These are phyloP conservation scores for Exophiala oligosperma DNA, from an alignment of 2,329 filamentous ascomycete species.

Conservation along the genomic window DNA sequence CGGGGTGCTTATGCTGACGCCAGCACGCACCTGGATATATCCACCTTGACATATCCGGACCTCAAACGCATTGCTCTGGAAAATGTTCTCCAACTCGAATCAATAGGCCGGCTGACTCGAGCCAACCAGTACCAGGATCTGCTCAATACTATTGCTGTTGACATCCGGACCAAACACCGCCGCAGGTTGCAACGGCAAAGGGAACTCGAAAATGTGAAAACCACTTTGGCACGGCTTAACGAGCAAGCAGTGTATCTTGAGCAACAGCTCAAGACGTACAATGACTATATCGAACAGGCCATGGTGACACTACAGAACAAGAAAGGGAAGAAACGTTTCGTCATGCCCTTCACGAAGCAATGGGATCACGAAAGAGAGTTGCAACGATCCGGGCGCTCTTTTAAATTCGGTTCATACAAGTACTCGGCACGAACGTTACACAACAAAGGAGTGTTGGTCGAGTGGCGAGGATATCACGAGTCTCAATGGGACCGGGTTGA, in stretches of 20 bases:
- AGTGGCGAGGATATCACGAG: constrained; percentile 81
- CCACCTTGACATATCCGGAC: constrained; percentile 83
- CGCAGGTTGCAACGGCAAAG: constrained; percentile 87
- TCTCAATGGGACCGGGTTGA: constrained; percentile 90
- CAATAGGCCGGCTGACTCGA: constrained; percentile 78
- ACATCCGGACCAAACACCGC: constrained; percentile 96
- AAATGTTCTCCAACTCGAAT: constrained; percentile 87
- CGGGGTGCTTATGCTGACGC: constrained; percentile 86
- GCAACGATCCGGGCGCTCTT: constrained; percentile 85
- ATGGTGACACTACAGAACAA: constrained; percentile 97
- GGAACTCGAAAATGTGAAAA: constrained; percentile 68
- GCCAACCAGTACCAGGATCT: constrained; percentile 95
- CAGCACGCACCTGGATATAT: constrained; percentile 82
- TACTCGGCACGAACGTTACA: constrained; percentile 86
- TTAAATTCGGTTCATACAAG: constrained; percentile 97
- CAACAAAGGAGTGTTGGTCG: constrained; percentile 90
- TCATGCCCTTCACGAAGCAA: constrained; percentile 95
- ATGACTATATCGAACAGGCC: constrained; percentile 98
- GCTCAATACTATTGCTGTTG: constrained; percentile 93
- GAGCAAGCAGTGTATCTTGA: constrained; percentile 84
- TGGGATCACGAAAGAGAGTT: constrained; percentile 98
- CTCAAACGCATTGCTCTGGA: constrained; percentile 91
- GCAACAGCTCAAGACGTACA: constrained; percentile 93
- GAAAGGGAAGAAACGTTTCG: constrained; percentile 90
- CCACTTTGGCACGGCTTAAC: constrained; percentile 49